Conservation (phyloP, 2,329 filamentous ascomycete species). For the Exophiala phaeomuriformis region DNA sequence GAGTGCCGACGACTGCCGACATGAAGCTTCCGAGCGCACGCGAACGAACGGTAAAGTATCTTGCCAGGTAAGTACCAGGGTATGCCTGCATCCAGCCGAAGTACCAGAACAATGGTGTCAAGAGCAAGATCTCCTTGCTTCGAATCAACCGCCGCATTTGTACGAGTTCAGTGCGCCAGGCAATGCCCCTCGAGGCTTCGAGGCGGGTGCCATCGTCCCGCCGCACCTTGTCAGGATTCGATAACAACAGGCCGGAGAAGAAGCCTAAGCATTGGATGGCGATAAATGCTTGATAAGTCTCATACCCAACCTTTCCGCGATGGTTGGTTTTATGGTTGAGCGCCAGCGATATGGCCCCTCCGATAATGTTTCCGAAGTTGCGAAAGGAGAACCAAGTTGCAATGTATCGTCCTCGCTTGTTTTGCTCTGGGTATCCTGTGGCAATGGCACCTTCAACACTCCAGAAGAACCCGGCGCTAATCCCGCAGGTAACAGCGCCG, state of each 20-base stretch:
- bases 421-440: constrained; percentile 41
- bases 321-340: constrained; percentile 41
- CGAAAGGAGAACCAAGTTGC: constrained; percentile 50
- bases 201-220: constrained; percentile 39
- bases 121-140: constrained; percentile 34
- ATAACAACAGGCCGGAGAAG: constrained; percentile 39
- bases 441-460: constrained; percentile 38
- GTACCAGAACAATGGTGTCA: constrained; percentile 36
- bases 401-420: constrained; percentile 40
- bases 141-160: constrained; percentile 34
- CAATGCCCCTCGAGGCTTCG: constrained; percentile 28
- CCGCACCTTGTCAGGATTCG: constrained; percentile 41
- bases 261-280: constrained; percentile 43
- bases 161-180: constrained; percentile 31
- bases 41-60: constrained; percentile 41
- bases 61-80: constrained; percentile 37
- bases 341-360: constrained; percentile 45
- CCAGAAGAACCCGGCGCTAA: constrained; percentile 37
- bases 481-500: constrained; percentile 38
- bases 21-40: constrained; percentile 36
- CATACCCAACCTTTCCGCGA: constrained; percentile 43
- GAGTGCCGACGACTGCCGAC: constrained; percentile 36
- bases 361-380: constrained; percentile 48
- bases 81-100: constrained; percentile 34
- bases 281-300: constrained; percentile 32